phyloP scores from a whole-genome alignment of 2,329 filamentous ascomycete genomes.

The Bipolaris cookei region DNA sequence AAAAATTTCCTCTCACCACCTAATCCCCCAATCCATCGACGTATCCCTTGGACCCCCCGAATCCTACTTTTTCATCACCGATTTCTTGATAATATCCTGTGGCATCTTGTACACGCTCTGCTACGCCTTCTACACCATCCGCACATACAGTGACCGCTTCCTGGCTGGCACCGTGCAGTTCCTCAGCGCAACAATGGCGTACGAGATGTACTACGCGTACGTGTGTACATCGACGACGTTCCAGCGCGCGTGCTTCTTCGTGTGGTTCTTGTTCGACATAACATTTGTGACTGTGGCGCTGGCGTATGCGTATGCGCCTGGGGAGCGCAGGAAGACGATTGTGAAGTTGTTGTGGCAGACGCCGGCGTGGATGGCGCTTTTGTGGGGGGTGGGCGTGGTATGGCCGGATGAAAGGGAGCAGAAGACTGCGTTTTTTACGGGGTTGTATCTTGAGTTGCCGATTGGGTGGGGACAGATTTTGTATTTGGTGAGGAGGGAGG shows the following conservation, averaged over 20 bases:
- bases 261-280: constrained; percentile 49
- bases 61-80: constrained; percentile 51
- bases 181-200: constrained; percentile 46
- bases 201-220: constrained; percentile 51
- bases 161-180: constrained; percentile 44
- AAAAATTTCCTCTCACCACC: constrained; percentile 52
- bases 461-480: constrained; percentile 48
- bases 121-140: constrained; percentile 50
- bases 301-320: constrained; percentile 34
- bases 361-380: constrained; percentile 35
- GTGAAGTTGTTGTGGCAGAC: constrained; percentile 36
- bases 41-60: constrained; percentile 48
- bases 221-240: constrained; percentile 44
- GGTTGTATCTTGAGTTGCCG: constrained; percentile 47
- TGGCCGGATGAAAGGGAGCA: constrained; percentile 52
- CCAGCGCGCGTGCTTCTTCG: constrained; percentile 46
- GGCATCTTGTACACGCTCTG: constrained; percentile 51
- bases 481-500: constrained; percentile 36
- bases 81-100: constrained; percentile 51
- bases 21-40: constrained; percentile 61
- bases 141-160: constrained; percentile 47
- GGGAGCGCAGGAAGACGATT: constrained; percentile 29
- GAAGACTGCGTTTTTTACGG: constrained; percentile 51
- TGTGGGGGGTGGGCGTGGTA: constrained; percentile 33
- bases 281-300: constrained; percentile 46